These are phyloP conservation scores for Misopates orontium DNA, from an alignment of 257 asterid genomes.

Conservation along the genomic window DNA sequence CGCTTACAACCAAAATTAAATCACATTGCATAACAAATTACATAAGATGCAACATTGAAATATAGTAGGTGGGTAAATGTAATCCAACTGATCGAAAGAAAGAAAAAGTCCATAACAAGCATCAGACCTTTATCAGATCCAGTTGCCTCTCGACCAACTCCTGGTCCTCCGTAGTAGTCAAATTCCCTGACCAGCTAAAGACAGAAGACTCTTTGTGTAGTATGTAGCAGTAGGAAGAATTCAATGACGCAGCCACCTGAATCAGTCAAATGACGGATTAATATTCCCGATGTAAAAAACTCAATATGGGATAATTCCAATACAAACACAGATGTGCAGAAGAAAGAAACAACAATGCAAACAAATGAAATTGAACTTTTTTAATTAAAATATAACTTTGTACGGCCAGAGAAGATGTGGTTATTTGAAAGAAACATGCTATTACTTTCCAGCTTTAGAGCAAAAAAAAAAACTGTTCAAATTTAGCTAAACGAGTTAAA, in stretches of 20 bases:
- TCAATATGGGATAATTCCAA: not conserved
- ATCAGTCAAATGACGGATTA: constrained; percentile 24
- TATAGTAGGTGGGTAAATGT: constrained; percentile 8
- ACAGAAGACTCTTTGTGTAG: constrained; percentile 53
- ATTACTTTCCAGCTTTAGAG: no score
- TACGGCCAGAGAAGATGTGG: no score
- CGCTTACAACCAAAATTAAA: not conserved
- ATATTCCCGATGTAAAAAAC: not conserved
- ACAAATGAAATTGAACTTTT: not conserved
- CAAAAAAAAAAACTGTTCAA: no score
- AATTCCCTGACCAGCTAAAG: constrained; percentile 74
- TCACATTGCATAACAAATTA: constrained; percentile 15
- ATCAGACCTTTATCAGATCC: constrained; percentile 59
- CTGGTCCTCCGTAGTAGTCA: constrained; percentile 64
- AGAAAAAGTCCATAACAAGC: constrained; percentile 20
- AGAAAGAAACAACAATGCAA: not conserved
- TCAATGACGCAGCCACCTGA: constrained; percentile 76
- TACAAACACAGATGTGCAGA: not conserved
- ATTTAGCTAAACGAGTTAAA: no score
- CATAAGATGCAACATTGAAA: constrained; percentile 8
- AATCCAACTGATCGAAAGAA: constrained; percentile 4
- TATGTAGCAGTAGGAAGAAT: constrained; percentile 77
- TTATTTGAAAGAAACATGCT: no score
- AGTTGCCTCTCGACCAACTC: constrained; percentile 82
- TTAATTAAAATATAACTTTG: not conserved